Base-by-base conservation (phyloP, 2,329 filamentous ascomycete species). In the Coniochaeta sp. region DNA sequence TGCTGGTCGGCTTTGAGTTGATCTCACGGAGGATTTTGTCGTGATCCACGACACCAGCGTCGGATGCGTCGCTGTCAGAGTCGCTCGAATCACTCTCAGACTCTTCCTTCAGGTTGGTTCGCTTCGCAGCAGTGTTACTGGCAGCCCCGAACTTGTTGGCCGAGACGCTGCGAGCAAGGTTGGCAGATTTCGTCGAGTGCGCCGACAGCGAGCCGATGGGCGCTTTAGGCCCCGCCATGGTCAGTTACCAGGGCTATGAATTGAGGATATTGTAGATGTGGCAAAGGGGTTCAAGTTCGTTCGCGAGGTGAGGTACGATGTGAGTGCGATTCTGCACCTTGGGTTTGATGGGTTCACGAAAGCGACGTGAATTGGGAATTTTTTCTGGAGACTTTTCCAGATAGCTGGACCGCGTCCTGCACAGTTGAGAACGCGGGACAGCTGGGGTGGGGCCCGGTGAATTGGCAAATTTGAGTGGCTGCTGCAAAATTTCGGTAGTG, bases 121-220 rank as follows among this genome's bases (percentile, higher is more conserved):
- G 52, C 43, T 67, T 64, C 56, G 62, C 50, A n/a, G 54, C 31
- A 16, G 33, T 31, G 24, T n/a, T 28, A 12, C 17, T 52, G 24
- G 47, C 3, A 52, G 60, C 58, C 40, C 60, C 59, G 12, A 62
- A 60, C 44, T 65, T 61, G 58, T 17, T 52, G 47, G 19, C 22
- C 26, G 47, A 52, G 14, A 22, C 47, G 47, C 59, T 60, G 58
- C 64, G 66, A 40, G 61, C 64, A 16, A 69, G 63, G 55, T 58
- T 61, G 2, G 67, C 66, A 6, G 67, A 65, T 3, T 60, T 63
- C 22, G 64, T 60, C 17, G 67, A 63, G 60, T 72, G 71, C 60
- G 67, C 65, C 17, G 63, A 63, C 34, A 73, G 63, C 16, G 67
- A 69, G 60, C 69, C 70, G 52, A 72, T 63, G 58, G 67, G 67